Evolutionary conservation across 1,284 basidiomycete species (phyloP), one percentile per base, ranked within the genome.

Genomic region (Trametes versicolor): DNA sequence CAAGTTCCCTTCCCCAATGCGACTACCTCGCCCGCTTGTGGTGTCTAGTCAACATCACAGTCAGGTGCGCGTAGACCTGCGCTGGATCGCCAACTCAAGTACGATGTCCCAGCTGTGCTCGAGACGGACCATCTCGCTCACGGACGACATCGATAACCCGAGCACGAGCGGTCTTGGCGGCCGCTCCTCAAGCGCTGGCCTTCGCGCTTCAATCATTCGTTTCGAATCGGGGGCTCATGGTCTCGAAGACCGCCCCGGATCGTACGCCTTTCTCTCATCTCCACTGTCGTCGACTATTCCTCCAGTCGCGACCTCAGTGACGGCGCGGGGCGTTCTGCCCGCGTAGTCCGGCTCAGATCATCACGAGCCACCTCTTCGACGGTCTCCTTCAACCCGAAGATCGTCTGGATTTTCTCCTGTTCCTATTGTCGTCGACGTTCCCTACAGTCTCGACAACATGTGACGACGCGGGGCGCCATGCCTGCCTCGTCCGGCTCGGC

Each of bases 121-220:
- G 47, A 23, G 55, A 23, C 29, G n/a, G 55, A 57, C 21, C 29
- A 5, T 25, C 32, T 21, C 43, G 43, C 21, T 2, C 39, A 17
- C 21, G 17, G 34, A 9, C 45, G 56, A 27, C 34, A 25, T 36
- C 57, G 57, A 50, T 48, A 19, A 3, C 57, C 37, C 29, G 48
- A 59, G 48, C 57, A 59, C 36, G 36, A 59, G 57, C 57, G 57
- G 48, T 29, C 21, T 50, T 51, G 57, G 57, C 57, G 48, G 29
- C 57, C 57, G 57, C 57, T 59, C 36, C 15, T 19, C 15, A 15
- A 13, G 48, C 21, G 45, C 10, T 27, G 41, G 25, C 27, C 19
- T 23, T n/a, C 27, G 39, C 29, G 41, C 50, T 27, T 49, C 25
- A 25, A 17, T 7, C 27, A 34, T 19, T 8, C 36, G 9, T 21